Percentiles rank a stretch among this genome's conserved stretches.
phyloP scores from a whole-genome alignment of 331 rosid species.

The Phaseolus coccineus region DNA sequence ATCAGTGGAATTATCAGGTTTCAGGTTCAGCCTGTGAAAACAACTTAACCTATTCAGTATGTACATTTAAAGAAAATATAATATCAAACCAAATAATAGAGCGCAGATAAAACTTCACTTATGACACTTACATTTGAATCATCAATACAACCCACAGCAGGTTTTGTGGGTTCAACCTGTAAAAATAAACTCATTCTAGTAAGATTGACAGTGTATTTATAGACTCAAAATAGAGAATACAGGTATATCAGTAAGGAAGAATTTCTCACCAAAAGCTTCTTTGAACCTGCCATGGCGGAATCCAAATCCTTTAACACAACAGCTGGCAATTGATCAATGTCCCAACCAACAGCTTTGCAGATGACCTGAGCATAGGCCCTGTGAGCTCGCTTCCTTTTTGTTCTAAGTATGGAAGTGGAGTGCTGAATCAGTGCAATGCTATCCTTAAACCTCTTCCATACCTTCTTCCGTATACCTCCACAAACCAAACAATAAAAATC shows the following conservation, averaged over 20 bases:
- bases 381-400: slow-evolving; percentile 64
- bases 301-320: slow-evolving; percentile 61
- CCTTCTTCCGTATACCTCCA: slow-evolving; percentile 60
- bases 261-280: slow-evolving; percentile 44
- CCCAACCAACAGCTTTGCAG: slow-evolving; percentile 76
- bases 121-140: slow-evolving; percentile 41
- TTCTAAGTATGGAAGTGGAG: slow-evolving; percentile 50
- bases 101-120: neutral
- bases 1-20: slow-evolving; percentile 40
- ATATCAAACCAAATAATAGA: slow-evolving; percentile 19
- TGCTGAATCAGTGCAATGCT: slow-evolving; percentile 71
- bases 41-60: slow-evolving; percentile 19
- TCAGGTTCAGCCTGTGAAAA: slow-evolving; percentile 49
- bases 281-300: slow-evolving; percentile 40
- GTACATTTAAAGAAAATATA: slow-evolving; percentile 26
- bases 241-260: neutral
- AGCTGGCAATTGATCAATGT: slow-evolving; percentile 60
- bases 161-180: slow-evolving; percentile 53
- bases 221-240: neutral
- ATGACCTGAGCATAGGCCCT: slow-evolving; percentile 67
- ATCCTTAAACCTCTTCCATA: slow-evolving; percentile 64
- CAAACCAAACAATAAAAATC: slow-evolving; percentile 79
- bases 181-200: slow-evolving; percentile 26
- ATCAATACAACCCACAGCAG: slow-evolving; percentile 32
- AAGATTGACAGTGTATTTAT: slow-evolving; percentile 20